phyloP scores from a whole-genome alignment of 306 rosid genomes.

The Malus asiatica region DNA sequence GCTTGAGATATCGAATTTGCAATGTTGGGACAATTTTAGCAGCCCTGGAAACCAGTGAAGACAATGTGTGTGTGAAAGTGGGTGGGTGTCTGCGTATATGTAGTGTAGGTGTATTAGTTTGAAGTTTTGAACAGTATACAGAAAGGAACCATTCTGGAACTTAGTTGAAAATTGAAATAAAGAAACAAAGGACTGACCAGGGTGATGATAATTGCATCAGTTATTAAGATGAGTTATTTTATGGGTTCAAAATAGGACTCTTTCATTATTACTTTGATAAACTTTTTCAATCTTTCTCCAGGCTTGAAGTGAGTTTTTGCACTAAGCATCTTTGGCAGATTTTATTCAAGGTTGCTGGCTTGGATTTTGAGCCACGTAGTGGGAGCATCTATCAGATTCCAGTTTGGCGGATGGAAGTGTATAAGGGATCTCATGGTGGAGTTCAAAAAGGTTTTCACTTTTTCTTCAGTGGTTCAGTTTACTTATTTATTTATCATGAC shows the following conservation, averaged over 20 bases:
- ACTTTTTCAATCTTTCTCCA: not conserved
- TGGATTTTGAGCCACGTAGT: slow-evolving; percentile 81
- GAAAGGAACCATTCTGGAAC: not conserved
- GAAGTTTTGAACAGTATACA: not conserved
- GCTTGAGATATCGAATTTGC: not conserved
- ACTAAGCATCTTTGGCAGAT: slow-evolving; percentile 38
- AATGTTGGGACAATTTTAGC: not conserved
- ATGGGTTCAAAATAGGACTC: not conserved
- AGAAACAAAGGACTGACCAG: not conserved
- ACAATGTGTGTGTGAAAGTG: not conserved
- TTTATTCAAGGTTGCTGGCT: slow-evolving; percentile 79
- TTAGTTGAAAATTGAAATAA: not conserved
- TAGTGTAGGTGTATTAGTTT: not conserved
- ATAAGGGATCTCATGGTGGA: slow-evolving; percentile 78
- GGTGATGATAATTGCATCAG: not conserved
- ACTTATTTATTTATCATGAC: not conserved
- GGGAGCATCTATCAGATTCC: slow-evolving; percentile 87
- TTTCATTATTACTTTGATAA: not conserved
- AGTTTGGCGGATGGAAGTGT: slow-evolving; percentile 92
- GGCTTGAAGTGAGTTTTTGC: slow-evolving; percentile 8
- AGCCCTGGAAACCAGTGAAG: not conserved
- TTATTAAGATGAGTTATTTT: not conserved
- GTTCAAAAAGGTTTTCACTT: slow-evolving; percentile 68
- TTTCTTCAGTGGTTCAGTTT: slow-evolving; percentile 14
- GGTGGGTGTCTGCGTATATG: too few relatives aligned